These are phyloP conservation scores for Talaromyces wortmannii DNA, from an alignment of 495 filamentous ascomycete genomes.

Conservation along the genomic window DNA sequence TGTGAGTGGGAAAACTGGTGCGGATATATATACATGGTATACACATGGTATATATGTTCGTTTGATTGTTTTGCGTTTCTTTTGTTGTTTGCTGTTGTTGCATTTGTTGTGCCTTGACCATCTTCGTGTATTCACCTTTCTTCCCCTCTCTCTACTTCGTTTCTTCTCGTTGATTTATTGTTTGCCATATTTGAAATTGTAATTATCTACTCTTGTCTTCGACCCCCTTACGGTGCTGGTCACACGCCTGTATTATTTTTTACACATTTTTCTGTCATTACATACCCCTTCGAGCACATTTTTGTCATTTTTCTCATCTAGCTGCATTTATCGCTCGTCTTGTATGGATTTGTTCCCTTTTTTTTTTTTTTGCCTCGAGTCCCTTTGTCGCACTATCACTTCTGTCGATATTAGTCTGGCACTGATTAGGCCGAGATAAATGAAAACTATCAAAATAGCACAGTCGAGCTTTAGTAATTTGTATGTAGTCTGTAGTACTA, in stretches of 20 bases:
- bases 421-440: neutral
- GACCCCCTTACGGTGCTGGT: constrained; percentile 19
- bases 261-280: constrained; percentile 9
- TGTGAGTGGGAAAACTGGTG: neutral
- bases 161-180: constrained; percentile 8
- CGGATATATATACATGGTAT: neutral
- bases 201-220: constrained; percentile 8
- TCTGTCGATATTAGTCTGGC: neutral
- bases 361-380: neutral
- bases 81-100: neutral
- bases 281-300: constrained; percentile 19
- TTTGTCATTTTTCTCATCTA: constrained; percentile 3
- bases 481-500: too few species aligned
- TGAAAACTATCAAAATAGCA: neutral
- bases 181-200: constrained; percentile 6
- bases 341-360: constrained; percentile 11
- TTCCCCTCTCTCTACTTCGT: constrained; percentile 10
- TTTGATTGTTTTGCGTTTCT: neutral
- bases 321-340: constrained; percentile 20
- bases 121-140: constrained; percentile 14
- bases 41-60: neutral
- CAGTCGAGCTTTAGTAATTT: neutral
- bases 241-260: constrained; percentile 25
- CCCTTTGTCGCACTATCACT: neutral
- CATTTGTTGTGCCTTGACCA: constrained; percentile 3